Evolutionary conservation across 192 early-diverging fungal genomes (phyloP).

Genomic region (Entophlyctis helioformis): DNA sequence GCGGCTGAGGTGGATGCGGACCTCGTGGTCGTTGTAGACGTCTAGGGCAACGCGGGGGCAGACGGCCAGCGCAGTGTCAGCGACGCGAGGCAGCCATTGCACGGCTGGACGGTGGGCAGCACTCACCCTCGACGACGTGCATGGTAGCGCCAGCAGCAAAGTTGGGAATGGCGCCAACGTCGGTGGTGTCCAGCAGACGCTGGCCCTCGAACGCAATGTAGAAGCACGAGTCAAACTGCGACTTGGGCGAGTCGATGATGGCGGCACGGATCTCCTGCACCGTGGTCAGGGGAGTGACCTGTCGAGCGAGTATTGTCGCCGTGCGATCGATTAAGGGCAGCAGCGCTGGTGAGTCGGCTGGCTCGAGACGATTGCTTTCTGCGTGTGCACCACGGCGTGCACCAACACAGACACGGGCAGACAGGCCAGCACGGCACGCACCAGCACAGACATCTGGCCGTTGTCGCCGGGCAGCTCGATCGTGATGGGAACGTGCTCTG

Average conservation of each 20-base stretch:
- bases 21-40: slow-evolving; percentile 86
- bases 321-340: not conserved
- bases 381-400: not conserved
- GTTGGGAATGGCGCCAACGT: slow-evolving; percentile 51
- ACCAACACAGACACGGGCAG: too few species aligned
- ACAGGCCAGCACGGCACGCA: too few species aligned
- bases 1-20: slow-evolving; percentile 77
- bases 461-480: not conserved
- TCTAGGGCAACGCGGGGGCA: slow-evolving; percentile 28
- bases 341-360: not conserved
- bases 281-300: slow-evolving; percentile 26
- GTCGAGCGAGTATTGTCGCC: too few species aligned
- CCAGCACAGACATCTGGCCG: too few species aligned
- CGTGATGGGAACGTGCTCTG: too few species aligned
- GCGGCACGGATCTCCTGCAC: slow-evolving; percentile 81
- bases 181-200: slow-evolving; percentile 52
- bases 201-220: slow-evolving; percentile 61
- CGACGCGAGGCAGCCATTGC: not conserved
- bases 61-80: not conserved
- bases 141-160: slow-evolving; percentile 54
- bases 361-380: not conserved
- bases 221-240: slow-evolving; percentile 85
- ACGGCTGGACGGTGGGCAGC: not conserved
- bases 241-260: slow-evolving; percentile 74
- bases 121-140: slow-evolving; percentile 47